Conservation (phyloP, 1,284 basidiomycete genomes). For the Termitomyces sp. region DNA sequence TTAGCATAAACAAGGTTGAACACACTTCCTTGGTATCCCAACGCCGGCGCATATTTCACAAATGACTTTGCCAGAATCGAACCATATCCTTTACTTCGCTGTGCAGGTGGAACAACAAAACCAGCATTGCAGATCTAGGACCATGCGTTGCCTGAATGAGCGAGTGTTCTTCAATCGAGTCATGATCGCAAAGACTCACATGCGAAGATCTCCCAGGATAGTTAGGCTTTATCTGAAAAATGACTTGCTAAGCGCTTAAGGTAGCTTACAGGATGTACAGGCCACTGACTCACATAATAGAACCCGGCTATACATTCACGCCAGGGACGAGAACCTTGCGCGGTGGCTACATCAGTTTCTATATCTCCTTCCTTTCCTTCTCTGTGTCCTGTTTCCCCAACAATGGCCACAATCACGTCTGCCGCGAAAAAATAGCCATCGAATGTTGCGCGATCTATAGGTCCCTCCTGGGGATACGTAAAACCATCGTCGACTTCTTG, state of each 20-base stretch:
- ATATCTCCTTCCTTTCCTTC: conserved; percentile 15
- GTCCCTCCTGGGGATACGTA: conserved; percentile 81
- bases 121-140: conserved; percentile 82
- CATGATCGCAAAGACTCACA: conserved; percentile 43
- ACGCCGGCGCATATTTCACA: conserved; percentile 73
- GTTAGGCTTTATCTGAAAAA: conserved; percentile 74
- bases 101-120: conserved; percentile 73
- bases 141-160: conserved; percentile 1
- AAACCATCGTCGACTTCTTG: conserved; percentile 69
- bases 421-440: conserved; percentile 71
- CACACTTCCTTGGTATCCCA: conserved; percentile 84
- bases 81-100: conserved; percentile 72
- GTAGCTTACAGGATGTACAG: conserved; percentile 1
- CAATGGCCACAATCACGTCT: conserved; percentile 72
- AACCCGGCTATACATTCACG: conserved; percentile 70
- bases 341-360: conserved; percentile 37
- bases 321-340: conserved; percentile 51
- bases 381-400: conserved; percentile 26
- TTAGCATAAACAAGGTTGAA: conserved; percentile 93
- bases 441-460: conserved; percentile 53
- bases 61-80: conserved; percentile 74
- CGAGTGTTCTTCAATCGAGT: background rate
- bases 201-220: conserved; percentile 92
- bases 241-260: background rate
- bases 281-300: conserved; percentile 63